These are phyloP conservation scores for Gaultheria prostrata DNA, from an alignment of 148 eudicot species.

Conservation along the genomic window DNA sequence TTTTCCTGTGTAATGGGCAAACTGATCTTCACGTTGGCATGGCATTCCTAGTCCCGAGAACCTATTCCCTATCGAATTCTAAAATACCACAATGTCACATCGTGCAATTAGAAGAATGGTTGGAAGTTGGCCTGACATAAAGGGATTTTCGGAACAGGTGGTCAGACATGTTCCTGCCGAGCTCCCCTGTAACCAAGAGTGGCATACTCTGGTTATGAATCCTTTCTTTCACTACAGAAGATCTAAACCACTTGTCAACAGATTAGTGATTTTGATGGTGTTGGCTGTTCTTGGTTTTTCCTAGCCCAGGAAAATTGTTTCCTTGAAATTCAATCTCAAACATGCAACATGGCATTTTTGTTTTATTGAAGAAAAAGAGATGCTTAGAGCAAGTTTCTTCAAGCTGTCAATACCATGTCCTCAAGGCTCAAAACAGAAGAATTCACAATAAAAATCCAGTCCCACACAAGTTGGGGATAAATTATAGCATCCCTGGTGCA, in stretches of 20 bases:
- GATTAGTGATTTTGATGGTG: neutral
- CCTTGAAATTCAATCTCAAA: slow-evolving; percentile 2
- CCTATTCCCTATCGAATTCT: no score
- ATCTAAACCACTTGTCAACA: slow-evolving; percentile 2
- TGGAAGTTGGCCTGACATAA: no score
- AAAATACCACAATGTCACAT: no score
- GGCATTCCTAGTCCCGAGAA: no score
- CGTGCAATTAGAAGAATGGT: no score
- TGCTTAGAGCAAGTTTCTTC: neutral
- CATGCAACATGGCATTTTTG: neutral
- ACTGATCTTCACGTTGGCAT: no score
- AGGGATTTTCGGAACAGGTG: neutral
- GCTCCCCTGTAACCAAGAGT: neutral
- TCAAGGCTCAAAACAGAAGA: neutral
- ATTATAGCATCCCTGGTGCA: neutral
- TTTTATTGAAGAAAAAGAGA: slow-evolving; percentile 8
- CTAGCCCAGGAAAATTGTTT: neutral
- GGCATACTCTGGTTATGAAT: no score
- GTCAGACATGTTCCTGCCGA: neutral
- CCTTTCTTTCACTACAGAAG: neutral
- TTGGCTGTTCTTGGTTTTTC: neutral
- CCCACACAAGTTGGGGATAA: neutral
- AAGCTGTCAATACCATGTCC: slow-evolving; percentile 3
- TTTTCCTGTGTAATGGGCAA: no score
- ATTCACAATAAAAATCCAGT: neutral